Evolutionary conservation across 2,329 filamentous ascomycete species (phyloP).

Genomic region (Fusarium siculi): DNA sequence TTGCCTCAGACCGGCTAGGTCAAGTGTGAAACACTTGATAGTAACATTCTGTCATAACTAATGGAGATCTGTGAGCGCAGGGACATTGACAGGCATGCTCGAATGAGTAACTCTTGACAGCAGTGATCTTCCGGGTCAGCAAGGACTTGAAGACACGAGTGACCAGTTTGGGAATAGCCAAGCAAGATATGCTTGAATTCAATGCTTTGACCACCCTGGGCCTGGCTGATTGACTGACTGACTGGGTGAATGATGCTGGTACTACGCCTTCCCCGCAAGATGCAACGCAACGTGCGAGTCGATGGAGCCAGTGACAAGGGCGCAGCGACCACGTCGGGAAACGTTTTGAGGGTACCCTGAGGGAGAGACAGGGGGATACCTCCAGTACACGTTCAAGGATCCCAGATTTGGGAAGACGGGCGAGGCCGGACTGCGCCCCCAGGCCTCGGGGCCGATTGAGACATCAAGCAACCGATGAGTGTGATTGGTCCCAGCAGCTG

Average conservation of each 20-base stretch:
- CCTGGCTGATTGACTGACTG: neutral
- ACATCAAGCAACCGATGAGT: slow-evolving; percentile 28
- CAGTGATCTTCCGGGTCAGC: slow-evolving; percentile 39
- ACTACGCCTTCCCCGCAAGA: slow-evolving; percentile 35
- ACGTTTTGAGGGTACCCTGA: neutral
- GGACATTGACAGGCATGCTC: slow-evolving; percentile 33
- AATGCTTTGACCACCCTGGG: neutral
- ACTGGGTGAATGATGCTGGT: slow-evolving; percentile 8
- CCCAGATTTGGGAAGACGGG: slow-evolving; percentile 26
- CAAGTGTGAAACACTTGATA: slow-evolving; percentile 39
- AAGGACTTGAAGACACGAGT: slow-evolving; percentile 36
- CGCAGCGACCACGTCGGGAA: slow-evolving; percentile 26
- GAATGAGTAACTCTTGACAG: slow-evolving; percentile 36
- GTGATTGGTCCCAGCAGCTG: slow-evolving; percentile 33
- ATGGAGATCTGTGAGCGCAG: slow-evolving; percentile 26
- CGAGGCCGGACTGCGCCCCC: slow-evolving; percentile 41
- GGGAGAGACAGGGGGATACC: neutral
- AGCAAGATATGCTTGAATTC: slow-evolving; percentile 4
- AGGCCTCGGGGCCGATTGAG: slow-evolving; percentile 41
- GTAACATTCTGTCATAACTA: slow-evolving; percentile 3
- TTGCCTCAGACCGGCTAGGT: slow-evolving; percentile 1
- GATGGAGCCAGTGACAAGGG: slow-evolving; percentile 24
- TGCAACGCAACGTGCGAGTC: slow-evolving; percentile 7
- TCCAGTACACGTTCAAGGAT: neutral
- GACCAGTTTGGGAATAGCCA: slow-evolving; percentile 33